Percentiles rank a stretch among this genome's conserved stretches.
phyloP scores from a whole-genome alignment of 2,329 filamentous ascomycete species.

The Pseudonectria buxi region DNA sequence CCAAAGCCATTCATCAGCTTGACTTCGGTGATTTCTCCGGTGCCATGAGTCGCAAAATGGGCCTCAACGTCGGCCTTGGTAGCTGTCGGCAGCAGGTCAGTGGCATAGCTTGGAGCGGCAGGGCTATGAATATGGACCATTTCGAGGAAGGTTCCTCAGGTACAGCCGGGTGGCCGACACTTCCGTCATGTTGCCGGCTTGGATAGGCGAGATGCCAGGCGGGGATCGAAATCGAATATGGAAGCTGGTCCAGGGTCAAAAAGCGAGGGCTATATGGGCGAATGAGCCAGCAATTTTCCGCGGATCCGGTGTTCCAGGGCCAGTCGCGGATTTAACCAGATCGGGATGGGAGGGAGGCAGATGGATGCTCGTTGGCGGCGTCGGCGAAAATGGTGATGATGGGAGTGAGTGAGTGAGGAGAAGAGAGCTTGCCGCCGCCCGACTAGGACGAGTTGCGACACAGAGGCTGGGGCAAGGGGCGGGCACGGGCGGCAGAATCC shows the following conservation, averaged over 20 bases:
- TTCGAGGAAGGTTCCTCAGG: constrained; percentile 93
- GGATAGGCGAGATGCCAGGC: constrained; percentile 7
- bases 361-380: constrained; percentile 7
- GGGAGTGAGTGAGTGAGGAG: constrained; percentile 13
- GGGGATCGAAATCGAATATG: constrained; percentile 9
- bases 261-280: constrained; percentile 8
- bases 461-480: constrained; percentile 21
- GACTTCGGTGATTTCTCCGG: constrained; percentile 96
- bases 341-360: constrained; percentile 10
- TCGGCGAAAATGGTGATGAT: constrained; percentile 13
- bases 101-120: constrained; percentile 25
- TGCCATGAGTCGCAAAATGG: constrained; percentile 93
- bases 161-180: constrained; percentile 94
- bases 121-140: constrained; percentile 54
- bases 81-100: constrained; percentile 56
- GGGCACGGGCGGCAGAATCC: constrained; percentile 23
- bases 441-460: constrained; percentile 15
- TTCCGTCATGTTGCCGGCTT: constrained; percentile 60
- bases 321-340: constrained; percentile 18
- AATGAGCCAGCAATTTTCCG: constrained; percentile 3
- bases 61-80: constrained; percentile 95
- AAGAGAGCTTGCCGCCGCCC: constrained; percentile 14
- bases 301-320: constrained; percentile 17
- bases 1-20: constrained; percentile 99
- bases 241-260: constrained; percentile 10